Evolutionary conservation across 2,329 filamentous ascomycete genomes (phyloP).

Genomic region (Sporothrix brasiliensis): DNA sequence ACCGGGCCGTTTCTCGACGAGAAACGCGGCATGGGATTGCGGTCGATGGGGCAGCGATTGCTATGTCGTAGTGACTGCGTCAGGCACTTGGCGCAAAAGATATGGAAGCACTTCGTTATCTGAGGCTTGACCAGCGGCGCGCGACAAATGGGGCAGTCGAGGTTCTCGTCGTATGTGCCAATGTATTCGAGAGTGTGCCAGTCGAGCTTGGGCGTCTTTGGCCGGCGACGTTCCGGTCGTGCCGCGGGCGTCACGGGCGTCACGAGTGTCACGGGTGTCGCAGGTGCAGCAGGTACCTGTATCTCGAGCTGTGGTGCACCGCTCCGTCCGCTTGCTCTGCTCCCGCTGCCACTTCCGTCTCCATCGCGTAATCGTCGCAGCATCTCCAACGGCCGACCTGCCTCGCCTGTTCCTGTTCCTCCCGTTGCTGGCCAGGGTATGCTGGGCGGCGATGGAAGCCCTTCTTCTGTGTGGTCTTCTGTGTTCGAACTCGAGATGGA

Average conservation of each 20-base stretch:
- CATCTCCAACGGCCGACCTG: too few relatives aligned
- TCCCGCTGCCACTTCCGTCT: neutral
- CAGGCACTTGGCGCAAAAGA: constrained; percentile 65
- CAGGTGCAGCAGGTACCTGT: too few relatives aligned
- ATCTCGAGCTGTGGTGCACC: neutral
- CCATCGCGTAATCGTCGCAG: too few relatives aligned
- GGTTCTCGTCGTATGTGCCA: constrained; percentile 43
- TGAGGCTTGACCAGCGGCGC: constrained; percentile 63
- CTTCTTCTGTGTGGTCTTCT: neutral
- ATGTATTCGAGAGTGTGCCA: constrained; percentile 43
- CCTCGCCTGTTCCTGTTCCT: neutral
- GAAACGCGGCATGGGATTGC: constrained; percentile 48
- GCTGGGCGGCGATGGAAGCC: neutral
- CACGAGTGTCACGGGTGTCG: too few relatives aligned
- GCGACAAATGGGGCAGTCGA: constrained; percentile 55
- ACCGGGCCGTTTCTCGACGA: constrained; percentile 37
- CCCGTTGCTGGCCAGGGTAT: neutral
- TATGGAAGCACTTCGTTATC: constrained; percentile 65
- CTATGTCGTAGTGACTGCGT: constrained; percentile 48
- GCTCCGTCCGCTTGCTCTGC: too few relatives aligned
- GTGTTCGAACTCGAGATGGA: neutral
- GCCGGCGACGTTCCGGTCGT: neutral
- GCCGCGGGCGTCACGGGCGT: too few relatives aligned
- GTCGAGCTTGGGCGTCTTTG: constrained; percentile 39
- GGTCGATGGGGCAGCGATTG: constrained; percentile 61